Evolutionary conservation across 139 green algal genomes (phyloP), one percentile per base, ranked within the genome.

Genomic region (Chlamydomonas schloesseri): DNA sequence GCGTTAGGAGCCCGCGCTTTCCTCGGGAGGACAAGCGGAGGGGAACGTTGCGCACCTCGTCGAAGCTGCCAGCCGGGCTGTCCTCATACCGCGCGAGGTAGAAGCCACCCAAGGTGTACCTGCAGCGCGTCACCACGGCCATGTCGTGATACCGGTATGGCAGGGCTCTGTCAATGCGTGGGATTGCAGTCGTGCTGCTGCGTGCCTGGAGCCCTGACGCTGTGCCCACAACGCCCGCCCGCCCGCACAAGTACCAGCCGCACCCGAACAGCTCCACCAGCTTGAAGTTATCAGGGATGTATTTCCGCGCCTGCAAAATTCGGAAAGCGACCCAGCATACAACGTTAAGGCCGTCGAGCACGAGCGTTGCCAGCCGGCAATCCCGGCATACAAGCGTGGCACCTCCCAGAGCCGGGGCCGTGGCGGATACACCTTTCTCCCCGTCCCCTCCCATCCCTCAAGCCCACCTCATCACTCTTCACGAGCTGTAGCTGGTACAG

Each of bases 11-110:
- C n/a, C n/a, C n/a, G n/a, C n/a, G n/a, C n/a, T n/a, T n/a, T n/a
- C n/a, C n/a, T n/a, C n/a, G n/a, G n/a, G n/a, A n/a, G n/a, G n/a
- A n/a, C n/a, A n/a, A n/a, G n/a, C n/a, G n/a, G n/a, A n/a, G n/a
- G n/a, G n/a, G n/a, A n/a, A 20, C 50, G 18, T 11, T 24, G 55
- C 78, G 8, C 42, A 97, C 90, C 92, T 99, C 97, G 57, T 99
- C 96, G 90, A 99, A 98, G 4, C 88, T 75, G 36, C 97, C 97
- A 18, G 95, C 96, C 0, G 97, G 97, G 73, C 94, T 98, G 89
- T 96, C 93, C 73, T 95, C 94, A 86, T 99, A 99, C 14, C 95
- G 91, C 0, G 97, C 97, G 0, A 98, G 90, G 87, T 98, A 99
- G 71, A 99, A 96, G 37, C 97, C 97, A 13, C 97, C 97, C 42